Evolutionary conservation across 805 yeast species (phyloP).

Genomic region (Wickerhamiella dianesei): DNA sequence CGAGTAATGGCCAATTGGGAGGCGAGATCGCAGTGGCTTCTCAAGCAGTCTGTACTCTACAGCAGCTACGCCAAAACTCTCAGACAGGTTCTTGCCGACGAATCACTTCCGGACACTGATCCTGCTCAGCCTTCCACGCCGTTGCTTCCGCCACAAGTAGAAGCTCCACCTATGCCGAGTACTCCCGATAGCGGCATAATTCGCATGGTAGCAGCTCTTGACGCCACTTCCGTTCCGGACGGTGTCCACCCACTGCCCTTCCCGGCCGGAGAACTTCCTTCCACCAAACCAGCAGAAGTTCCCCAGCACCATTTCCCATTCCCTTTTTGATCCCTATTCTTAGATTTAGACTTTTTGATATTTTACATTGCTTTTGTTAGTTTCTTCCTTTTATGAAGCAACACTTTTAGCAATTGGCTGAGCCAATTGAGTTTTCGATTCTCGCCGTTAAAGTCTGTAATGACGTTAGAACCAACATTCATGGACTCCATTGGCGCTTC

Average conservation of each 20-base stretch:
- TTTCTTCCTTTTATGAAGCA: too few relatives aligned
- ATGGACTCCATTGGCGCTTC: too few relatives aligned
- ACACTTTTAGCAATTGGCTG: too few relatives aligned
- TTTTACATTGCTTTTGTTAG: too few relatives aligned
- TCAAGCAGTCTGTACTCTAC: constrained; percentile 22
- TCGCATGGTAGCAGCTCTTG: background rate
- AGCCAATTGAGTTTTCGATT: too few relatives aligned
- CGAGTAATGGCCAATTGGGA: constrained; percentile 26
- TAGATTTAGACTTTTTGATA: background rate
- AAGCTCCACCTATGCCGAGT: background rate
- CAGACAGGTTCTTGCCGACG: background rate
- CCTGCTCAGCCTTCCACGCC: background rate
- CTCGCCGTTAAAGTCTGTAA: too few relatives aligned
- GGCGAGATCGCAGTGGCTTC: constrained; percentile 21
- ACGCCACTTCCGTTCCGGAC: background rate
- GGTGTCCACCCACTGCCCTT: background rate
- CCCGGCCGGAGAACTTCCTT: background rate
- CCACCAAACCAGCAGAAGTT: too few relatives aligned
- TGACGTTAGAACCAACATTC: too few relatives aligned
- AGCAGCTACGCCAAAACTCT: constrained; percentile 16
- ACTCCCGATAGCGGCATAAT: background rate
- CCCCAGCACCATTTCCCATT: background rate
- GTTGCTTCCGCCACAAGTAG: background rate
- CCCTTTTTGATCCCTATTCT: background rate
- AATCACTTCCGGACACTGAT: background rate